These are phyloP conservation scores for Diaporthe sp. DNA, from an alignment of 2,329 filamentous ascomycete species.

Conservation along the genomic window DNA sequence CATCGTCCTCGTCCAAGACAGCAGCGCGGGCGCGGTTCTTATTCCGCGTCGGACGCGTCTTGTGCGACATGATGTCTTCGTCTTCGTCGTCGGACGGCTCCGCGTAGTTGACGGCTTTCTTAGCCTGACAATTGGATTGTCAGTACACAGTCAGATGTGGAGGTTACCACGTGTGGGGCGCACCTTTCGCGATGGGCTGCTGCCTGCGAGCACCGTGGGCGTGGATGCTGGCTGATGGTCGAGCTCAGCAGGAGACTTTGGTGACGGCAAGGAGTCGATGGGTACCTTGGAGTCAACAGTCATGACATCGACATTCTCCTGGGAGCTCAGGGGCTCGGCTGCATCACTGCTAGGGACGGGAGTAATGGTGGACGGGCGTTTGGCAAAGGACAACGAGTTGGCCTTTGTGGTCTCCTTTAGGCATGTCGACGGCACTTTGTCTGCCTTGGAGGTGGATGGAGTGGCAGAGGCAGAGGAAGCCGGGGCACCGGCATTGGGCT, in stretches of 20 bases:
- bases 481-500: slow-evolving; percentile 51
- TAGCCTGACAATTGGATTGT: slow-evolving; percentile 55
- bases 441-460: slow-evolving; percentile 44
- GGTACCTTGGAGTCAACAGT: slow-evolving; percentile 62
- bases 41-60: slow-evolving; percentile 55
- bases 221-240: slow-evolving; percentile 53
- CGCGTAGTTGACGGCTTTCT: slow-evolving; percentile 80
- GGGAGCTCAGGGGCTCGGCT: slow-evolving; percentile 75
- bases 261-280: slow-evolving; percentile 63
- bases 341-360: slow-evolving; percentile 87
- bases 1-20: slow-evolving; percentile 78
- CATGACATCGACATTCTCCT: slow-evolving; percentile 71
- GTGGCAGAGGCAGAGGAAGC: slow-evolving; percentile 46
- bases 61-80: slow-evolving; percentile 73
- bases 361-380: slow-evolving; percentile 68
- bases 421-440: slow-evolving; percentile 53
- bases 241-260: slow-evolving; percentile 58
- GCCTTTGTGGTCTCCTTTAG: slow-evolving; percentile 62
- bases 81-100: slow-evolving; percentile 88
- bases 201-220: slow-evolving; percentile 60
- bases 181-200: slow-evolving; percentile 88
- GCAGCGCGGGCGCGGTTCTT: slow-evolving; percentile 67
- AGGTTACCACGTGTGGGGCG: slow-evolving; percentile 37
- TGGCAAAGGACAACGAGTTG: slow-evolving; percentile 56
- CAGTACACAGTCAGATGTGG: neutral